Conservation (phyloP, 768 basidiomycete species). For the Lanmaoa pseudosensibilis region DNA sequence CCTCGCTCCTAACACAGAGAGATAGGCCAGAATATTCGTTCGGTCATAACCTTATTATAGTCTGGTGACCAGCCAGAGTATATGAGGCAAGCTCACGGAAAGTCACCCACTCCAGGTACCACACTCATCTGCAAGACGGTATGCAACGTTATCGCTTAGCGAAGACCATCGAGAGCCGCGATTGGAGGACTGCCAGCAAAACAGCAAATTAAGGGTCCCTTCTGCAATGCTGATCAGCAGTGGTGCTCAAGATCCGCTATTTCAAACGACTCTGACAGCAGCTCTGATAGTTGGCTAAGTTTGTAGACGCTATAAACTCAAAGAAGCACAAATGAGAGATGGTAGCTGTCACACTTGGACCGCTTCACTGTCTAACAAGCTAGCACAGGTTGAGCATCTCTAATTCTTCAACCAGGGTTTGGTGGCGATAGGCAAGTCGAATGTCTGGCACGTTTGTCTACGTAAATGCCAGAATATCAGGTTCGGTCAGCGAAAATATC, state of each 20-base stretch:
- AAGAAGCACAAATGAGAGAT: neutral
- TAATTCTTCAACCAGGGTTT: slow-evolving; percentile 85
- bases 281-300: neutral
- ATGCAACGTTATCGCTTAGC: no score
- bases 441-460: slow-evolving; percentile 98
- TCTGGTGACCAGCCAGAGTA: no score
- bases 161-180: no score
- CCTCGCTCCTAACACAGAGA: no score
- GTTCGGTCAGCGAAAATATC: slow-evolving; percentile 5
- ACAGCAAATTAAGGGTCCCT: neutral
- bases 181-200: neutral
- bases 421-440: slow-evolving; percentile 86
- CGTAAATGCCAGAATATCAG: neutral
- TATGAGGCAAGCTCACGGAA: no score
- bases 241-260: neutral
- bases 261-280: neutral
- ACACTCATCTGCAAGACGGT: no score
- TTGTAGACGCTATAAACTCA: neutral
- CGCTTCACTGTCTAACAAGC: neutral
- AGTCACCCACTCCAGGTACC: no score
- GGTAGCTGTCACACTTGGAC: neutral
- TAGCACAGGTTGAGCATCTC: slow-evolving; percentile 52
- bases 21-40: no score
- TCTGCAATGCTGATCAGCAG: neutral
- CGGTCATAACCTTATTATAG: no score